Evolutionary conservation across 495 filamentous ascomycete species (phyloP).

Genomic region (Acidiella bohemica): DNA sequence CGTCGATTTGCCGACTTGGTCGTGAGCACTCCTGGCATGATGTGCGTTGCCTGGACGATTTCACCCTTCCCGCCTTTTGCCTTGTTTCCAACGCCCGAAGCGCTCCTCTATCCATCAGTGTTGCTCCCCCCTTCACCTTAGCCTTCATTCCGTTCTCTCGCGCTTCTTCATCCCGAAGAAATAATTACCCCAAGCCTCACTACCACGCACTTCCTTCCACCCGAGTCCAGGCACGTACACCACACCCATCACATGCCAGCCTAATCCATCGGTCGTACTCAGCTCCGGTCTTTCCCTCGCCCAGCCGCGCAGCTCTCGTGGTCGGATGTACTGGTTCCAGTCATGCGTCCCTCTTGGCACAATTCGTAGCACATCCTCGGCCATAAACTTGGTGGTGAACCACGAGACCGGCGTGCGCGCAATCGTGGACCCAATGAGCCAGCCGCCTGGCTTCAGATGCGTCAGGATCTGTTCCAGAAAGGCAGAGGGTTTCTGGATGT

Average conservation of each 20-base stretch:
- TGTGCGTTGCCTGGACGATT: too few species aligned
- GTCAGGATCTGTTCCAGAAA: constrained; percentile 57
- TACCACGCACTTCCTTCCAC: constrained; percentile 72
- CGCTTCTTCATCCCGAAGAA: constrained; percentile 75
- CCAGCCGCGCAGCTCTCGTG: constrained; percentile 58
- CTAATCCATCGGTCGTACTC: constrained; percentile 30
- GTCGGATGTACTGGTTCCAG: constrained; percentile 90
- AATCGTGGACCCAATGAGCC: constrained; percentile 84
- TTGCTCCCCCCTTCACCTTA: too few species aligned
- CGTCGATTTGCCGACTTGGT: too few species aligned
- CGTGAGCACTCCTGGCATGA: too few species aligned
- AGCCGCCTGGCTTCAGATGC: constrained; percentile 80
- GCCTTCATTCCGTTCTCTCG: too few species aligned
- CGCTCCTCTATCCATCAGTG: too few species aligned
- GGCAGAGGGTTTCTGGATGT: constrained; percentile 55
- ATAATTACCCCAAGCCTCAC: constrained; percentile 88
- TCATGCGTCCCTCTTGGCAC: constrained; percentile 90
- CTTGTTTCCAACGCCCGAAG: too few species aligned
- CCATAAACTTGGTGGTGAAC: constrained; percentile 80
- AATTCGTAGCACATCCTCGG: constrained; percentile 75
- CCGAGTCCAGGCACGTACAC: constrained; percentile 82
- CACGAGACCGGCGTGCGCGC: constrained; percentile 75
- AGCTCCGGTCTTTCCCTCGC: constrained; percentile 32
- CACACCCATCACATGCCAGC: constrained; percentile 64
- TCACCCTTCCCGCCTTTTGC: too few species aligned